A percentile compares a stretch with the other conserved stretches of the same genome.
These are phyloP conservation scores for Mimosa bimucronata DNA, from an alignment of 306 rosid genomes.

Conservation along the genomic window DNA sequence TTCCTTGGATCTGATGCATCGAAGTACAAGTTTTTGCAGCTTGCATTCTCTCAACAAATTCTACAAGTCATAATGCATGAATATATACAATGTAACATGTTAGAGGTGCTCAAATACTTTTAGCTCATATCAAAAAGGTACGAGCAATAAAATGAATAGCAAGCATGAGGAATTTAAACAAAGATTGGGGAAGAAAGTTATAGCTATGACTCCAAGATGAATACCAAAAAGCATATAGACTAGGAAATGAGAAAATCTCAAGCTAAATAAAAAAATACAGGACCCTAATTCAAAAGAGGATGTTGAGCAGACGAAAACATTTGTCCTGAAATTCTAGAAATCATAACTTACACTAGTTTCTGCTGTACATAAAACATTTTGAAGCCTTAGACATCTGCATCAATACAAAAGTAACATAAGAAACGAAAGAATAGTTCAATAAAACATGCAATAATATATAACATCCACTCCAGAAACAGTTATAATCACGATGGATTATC, in stretches of 20 bases:
- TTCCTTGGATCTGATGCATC: slow-evolving; percentile 76
- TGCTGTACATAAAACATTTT: slow-evolving; percentile 59
- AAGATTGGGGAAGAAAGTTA: slow-evolving; percentile 32
- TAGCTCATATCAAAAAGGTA: background rate
- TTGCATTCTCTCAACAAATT: slow-evolving; percentile 69
- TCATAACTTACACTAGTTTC: slow-evolving; percentile 74
- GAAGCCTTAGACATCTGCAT: slow-evolving; percentile 77
- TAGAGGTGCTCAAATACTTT: background rate
- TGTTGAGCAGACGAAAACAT: slow-evolving; percentile 10
- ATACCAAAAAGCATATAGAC: slow-evolving; percentile 17
- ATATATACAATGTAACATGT: slow-evolving; percentile 16
- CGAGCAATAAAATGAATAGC: background rate
- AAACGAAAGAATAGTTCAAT: slow-evolving; percentile 28
- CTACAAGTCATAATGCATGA: slow-evolving; percentile 53
- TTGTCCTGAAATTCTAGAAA: slow-evolving; percentile 26
- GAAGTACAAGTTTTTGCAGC: slow-evolving; percentile 62
- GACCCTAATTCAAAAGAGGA: background rate
- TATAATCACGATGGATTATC: slow-evolving; percentile 21
- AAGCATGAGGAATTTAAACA: slow-evolving; percentile 21
- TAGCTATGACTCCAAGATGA: slow-evolving; percentile 18
- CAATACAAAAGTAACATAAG: slow-evolving; percentile 38
- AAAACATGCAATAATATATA: slow-evolving; percentile 16
- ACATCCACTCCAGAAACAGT: slow-evolving; percentile 17
- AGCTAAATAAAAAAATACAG: too few relatives aligned
- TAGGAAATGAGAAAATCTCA: background rate